Evolutionary conservation across 495 filamentous ascomycete genomes (phyloP).

Genomic region (Talaromyces liani): DNA sequence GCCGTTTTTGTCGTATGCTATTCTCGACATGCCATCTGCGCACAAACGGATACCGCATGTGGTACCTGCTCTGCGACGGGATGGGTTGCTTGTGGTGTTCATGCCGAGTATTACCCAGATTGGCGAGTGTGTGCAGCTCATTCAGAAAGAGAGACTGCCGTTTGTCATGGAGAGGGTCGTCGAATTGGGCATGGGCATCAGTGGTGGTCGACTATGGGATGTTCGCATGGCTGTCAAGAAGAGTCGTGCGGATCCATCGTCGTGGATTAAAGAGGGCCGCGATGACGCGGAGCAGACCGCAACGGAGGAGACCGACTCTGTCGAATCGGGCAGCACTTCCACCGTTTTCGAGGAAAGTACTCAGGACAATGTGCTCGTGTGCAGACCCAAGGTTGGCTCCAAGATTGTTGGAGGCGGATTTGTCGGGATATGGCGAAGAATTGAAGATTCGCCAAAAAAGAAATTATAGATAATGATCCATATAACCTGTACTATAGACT

Average conservation of each 20-base stretch:
- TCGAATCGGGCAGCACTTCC: no score
- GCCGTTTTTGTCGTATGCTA: conserved; percentile 57
- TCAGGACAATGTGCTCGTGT: no score
- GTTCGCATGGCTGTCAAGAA: conserved; percentile 46
- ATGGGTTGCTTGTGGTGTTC: conserved; percentile 61
- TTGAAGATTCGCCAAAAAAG: no score
- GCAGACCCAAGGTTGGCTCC: no score
- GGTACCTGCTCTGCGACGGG: conserved; percentile 44
- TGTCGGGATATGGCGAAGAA: no score
- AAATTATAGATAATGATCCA: no score
- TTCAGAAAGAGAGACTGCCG: conserved; percentile 43
- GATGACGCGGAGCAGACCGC: not conserved
- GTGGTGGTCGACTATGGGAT: conserved; percentile 58
- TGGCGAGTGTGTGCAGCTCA: conserved; percentile 45
- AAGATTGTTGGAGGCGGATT: no score
- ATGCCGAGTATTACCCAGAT: conserved; percentile 75
- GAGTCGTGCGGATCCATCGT: conserved; percentile 33
- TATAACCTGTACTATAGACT: no score
- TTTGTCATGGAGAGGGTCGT: conserved; percentile 55
- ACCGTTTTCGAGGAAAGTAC: no score
- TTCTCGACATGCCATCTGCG: conserved; percentile 63
- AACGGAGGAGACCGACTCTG: no score
- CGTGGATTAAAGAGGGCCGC: conserved; percentile 16
- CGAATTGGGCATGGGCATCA: conserved; percentile 53
- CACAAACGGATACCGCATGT: conserved; percentile 52